These are phyloP conservation scores for Backusella australiensis DNA, from an alignment of 192 early-diverging fungal genomes.

Conservation along the genomic window DNA sequence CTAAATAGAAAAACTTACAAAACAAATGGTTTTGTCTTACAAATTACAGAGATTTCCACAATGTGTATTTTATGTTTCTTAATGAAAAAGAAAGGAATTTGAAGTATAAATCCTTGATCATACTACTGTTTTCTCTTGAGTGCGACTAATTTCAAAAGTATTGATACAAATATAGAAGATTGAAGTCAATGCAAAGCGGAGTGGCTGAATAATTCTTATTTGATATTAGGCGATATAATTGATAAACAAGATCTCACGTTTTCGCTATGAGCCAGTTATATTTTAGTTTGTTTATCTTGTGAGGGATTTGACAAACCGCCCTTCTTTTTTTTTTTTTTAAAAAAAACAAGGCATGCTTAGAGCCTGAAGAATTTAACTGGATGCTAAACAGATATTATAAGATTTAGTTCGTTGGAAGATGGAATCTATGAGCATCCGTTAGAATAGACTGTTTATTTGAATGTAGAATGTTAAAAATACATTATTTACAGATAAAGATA, in stretches of 20 bases:
- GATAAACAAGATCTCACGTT: not conserved
- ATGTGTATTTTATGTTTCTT: no score
- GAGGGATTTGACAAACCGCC: not conserved
- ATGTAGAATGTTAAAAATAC: not conserved
- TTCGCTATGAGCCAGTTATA: not conserved
- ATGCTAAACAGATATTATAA: not conserved
- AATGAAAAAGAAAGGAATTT: no score
- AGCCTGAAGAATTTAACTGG: not conserved
- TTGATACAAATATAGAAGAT: not conserved
- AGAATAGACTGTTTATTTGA: not conserved
- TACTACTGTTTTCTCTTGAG: not conserved
- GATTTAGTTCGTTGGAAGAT: not conserved
- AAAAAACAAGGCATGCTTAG: not conserved
- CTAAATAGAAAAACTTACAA: no score
- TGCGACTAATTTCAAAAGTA: not conserved
- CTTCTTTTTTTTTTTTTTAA: not conserved
- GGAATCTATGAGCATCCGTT: not conserved
- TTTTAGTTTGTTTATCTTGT: not conserved
- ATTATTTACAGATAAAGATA: not conserved
- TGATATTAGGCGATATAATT: not conserved
- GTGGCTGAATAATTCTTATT: not conserved
- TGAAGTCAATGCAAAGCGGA: not conserved
- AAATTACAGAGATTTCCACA: no score
- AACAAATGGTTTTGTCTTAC: no score
- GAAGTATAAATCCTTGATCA: not conserved